Percentiles rank a stretch among this genome's conserved stretches.
Conservation (phyloP, 2,329 filamentous ascomycete species). For the Alternaria gaisen region DNA sequence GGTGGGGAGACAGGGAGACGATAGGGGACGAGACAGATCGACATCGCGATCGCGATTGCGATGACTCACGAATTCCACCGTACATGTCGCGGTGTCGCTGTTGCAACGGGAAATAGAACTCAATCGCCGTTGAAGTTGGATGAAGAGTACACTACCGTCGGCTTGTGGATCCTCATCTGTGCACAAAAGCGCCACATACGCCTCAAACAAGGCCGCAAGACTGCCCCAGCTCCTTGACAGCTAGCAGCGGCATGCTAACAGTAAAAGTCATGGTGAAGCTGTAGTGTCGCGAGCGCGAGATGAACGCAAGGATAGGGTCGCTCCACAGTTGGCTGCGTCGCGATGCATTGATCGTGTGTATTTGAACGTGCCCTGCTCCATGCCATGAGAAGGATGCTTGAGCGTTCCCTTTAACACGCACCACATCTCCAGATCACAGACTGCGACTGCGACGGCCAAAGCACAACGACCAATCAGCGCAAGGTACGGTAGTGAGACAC, state of each 20-base stretch:
- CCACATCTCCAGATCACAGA: conserved; percentile 32
- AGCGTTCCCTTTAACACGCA: conserved; percentile 28
- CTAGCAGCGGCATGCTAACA: conserved; percentile 39
- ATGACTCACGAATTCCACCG: not conserved
- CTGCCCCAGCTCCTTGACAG: conserved; percentile 41
- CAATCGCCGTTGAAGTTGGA: not conserved
- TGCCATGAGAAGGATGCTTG: conserved; percentile 26
- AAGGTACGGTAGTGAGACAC: conserved; percentile 31
- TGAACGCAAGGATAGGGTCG: conserved; percentile 45
- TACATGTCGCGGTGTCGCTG: too few relatives aligned
- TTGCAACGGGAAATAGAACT: not conserved
- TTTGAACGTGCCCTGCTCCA: conserved; percentile 44
- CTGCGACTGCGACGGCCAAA: conserved; percentile 1
- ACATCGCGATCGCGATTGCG: not conserved
- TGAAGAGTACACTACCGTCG: conserved; percentile 13
- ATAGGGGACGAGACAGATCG: not conserved
- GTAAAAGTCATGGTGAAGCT: conserved; percentile 39
- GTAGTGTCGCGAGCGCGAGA: conserved; percentile 35
- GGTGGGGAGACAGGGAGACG: not conserved
- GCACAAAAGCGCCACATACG: conserved; percentile 45
- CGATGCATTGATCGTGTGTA: conserved; percentile 43
- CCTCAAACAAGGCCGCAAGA: conserved; percentile 42
- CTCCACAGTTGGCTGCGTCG: conserved; percentile 36
- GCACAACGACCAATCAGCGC: conserved; percentile 2
- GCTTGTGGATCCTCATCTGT: conserved; percentile 35